phyloP scores from a whole-genome alignment of 805 yeast genomes.

The Candida methanosorbosa region DNA sequence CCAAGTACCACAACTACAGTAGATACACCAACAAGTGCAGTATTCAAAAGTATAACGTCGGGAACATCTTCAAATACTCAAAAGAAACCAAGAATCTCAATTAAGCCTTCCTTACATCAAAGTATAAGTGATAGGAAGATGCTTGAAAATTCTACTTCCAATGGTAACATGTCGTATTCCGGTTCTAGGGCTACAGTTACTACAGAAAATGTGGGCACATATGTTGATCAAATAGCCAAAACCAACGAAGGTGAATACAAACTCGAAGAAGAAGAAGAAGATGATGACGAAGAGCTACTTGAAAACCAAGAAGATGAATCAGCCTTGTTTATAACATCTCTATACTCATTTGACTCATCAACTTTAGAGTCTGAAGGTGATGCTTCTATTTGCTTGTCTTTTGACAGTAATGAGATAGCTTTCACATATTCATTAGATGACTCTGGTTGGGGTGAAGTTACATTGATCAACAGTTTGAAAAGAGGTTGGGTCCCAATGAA shows the following conservation, averaged over 20 bases:
- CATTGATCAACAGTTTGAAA: slow-evolving; percentile 49
- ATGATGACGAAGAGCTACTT: slow-evolving; percentile 12
- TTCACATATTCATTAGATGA: slow-evolving; percentile 73
- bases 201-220: background rate
- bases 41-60: too few species aligned
- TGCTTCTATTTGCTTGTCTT: slow-evolving; percentile 65
- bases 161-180: background rate
- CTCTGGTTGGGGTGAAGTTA: slow-evolving; percentile 86
- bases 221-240: background rate
- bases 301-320: slow-evolving; percentile 20
- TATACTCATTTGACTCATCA: slow-evolving; percentile 25
- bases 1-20: background rate
- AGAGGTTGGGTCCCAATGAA: slow-evolving; percentile 87
- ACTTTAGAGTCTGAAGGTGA: slow-evolving; percentile 58
- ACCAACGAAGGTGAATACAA: background rate
- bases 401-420: slow-evolving; percentile 60
- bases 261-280: slow-evolving; percentile 5
- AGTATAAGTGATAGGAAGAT: slow-evolving; percentile 6
- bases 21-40: background rate
- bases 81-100: slow-evolving; percentile 16
- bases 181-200: background rate
- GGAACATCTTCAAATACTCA: background rate
- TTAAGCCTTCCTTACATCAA: slow-evolving; percentile 18
- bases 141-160: background rate
- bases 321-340: slow-evolving; percentile 26